These are phyloP conservation scores for Pontederia crassipes DNA, from an alignment of 176 grass and related monocot species.

Conservation along the genomic window DNA sequence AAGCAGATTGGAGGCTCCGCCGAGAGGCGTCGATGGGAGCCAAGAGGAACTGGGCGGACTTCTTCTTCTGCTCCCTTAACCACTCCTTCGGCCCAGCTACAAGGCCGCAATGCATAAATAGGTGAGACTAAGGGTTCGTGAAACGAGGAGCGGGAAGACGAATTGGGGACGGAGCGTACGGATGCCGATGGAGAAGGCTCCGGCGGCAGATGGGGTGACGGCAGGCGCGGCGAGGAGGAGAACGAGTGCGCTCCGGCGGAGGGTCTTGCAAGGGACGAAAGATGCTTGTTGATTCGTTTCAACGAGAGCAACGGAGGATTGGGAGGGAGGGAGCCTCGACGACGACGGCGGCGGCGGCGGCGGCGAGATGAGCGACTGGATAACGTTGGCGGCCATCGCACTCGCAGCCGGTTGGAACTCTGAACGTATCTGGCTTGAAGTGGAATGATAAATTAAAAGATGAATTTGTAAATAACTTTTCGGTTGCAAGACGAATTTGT, in stretches of 20 bases:
- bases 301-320: no score
- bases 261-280: neutral
- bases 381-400: no score
- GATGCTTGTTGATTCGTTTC: no score
- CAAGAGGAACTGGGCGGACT: constrained; percentile 63
- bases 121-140: neutral
- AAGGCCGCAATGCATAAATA: constrained; percentile 2
- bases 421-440: no score
- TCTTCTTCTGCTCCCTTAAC: constrained; percentile 82
- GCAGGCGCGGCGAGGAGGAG: constrained; percentile 21
- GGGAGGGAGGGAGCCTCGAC: no score
- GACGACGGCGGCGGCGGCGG: no score
- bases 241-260: constrained; percentile 33
- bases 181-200: constrained; percentile 59
- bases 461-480: no score
- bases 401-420: no score
- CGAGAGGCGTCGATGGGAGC: constrained; percentile 78
- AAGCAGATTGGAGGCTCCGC: constrained; percentile 47
- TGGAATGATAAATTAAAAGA: no score
- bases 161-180: constrained; percentile 22
- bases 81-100: constrained; percentile 82
- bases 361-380: no score
- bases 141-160: neutral
- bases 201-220: constrained; percentile 16
- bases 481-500: no score